Evolutionary conservation across 768 basidiomycete species (phyloP).

Genomic region (Melanogaster broomeanus): DNA sequence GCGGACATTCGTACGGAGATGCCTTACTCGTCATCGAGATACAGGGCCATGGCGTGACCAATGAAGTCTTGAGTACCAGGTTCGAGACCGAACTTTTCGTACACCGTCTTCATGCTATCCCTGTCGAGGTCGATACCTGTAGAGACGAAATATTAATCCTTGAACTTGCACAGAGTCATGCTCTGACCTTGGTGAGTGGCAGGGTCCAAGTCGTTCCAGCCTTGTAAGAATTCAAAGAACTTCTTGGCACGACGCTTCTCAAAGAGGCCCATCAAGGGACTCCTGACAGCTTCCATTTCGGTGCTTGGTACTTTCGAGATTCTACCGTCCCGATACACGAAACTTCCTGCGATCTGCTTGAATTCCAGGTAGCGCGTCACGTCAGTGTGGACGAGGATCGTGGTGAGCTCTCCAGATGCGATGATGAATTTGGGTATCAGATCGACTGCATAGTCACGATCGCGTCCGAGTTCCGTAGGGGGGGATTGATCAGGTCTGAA

Average conservation of each 20-base stretch:
- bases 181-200: slow-evolving; percentile 88
- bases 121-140: slow-evolving; percentile 85
- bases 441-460: slow-evolving; percentile 97
- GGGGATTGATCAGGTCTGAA: slow-evolving; percentile 79
- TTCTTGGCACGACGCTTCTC: slow-evolving; percentile 98
- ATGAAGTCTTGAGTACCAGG: slow-evolving; percentile 98
- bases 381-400: slow-evolving; percentile 98
- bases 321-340: slow-evolving; percentile 93
- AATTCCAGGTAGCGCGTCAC: slow-evolving; percentile 99
- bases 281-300: slow-evolving; percentile 94
- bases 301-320: slow-evolving; percentile 98
- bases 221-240: slow-evolving; percentile 96
- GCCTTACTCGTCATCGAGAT: slow-evolving; percentile 93
- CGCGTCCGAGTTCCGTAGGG: slow-evolving; percentile 87
- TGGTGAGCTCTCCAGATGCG: slow-evolving; percentile 94
- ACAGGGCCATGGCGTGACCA: slow-evolving; percentile 98
- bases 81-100: slow-evolving; percentile 96
- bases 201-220: slow-evolving; percentile 95
- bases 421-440: slow-evolving; percentile 99
- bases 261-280: slow-evolving; percentile 97
- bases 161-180: background rate
- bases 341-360: slow-evolving; percentile 99
- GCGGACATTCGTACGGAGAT: background rate
- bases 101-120: slow-evolving; percentile 91
- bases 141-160: background rate